Base-by-base conservation (phyloP, 2,329 filamentous ascomycete species). In the Calonectria pseudoturangicola region DNA sequence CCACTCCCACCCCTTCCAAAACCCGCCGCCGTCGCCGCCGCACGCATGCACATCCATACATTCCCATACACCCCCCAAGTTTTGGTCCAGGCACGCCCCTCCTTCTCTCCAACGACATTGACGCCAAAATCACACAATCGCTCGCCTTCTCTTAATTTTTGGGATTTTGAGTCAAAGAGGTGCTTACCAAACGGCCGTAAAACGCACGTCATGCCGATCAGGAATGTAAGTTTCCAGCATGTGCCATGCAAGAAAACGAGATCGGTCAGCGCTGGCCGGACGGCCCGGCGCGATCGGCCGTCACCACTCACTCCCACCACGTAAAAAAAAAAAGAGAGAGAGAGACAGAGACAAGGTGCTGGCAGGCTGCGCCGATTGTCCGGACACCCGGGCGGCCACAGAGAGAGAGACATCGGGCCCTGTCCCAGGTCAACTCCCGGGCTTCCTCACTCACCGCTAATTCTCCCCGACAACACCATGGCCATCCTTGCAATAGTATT, bases 101-200 rank as follows among this genome's bases (percentile, higher is more conserved):
- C n/a, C 33, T n/a, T n/a, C 21, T 30, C 36, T 16, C 21, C 69
- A 43, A 62, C 77, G 72, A 79, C 77, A 79, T 79, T 51, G 67
- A 73, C 74, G 72, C 77, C 75, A 79, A 79, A 79, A 79, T 79
- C 75, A 79, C 78, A 79, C 78, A 79, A 79, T 79, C 54, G 62
- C 62, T 25, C 45, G 21, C 21, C 28, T 45, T 18, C 45, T 18
- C 33, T 25, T 25, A 2, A 21, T 21, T 21, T 21, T 21, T 21
- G 1, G 21, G 21, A 21, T 21, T 28, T 39, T 5, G 15, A 30
- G 27, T 30, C 43, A 43, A 41, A 63, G 27, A 18, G 18, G 45
- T 48, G 45, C 27, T 64, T 39, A 25, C 39, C 30, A 60, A 58
- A 47, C 48, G 27, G 30, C 51, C 27, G 51, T 18, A 47, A 68